Conservation (phyloP, 116 monocot genomes). For the Posidonia oceanica region DNA sequence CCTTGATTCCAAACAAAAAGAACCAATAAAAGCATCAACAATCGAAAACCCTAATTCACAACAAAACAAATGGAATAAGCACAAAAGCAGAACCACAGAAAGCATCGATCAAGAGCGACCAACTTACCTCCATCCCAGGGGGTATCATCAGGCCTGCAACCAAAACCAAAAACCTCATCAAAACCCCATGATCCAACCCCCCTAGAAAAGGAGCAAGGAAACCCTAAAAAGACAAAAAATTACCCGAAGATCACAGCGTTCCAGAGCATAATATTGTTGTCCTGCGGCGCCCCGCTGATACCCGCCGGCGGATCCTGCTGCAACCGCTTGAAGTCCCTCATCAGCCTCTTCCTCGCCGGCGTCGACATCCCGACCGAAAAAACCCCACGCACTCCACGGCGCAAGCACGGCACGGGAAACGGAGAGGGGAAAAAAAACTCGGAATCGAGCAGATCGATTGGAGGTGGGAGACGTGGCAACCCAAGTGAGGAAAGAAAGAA, state of each 20-base stretch:
- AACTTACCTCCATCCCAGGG: conserved; percentile 49
- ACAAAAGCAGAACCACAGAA: too few species aligned
- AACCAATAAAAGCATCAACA: too few species aligned
- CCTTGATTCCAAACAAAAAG: too few species aligned
- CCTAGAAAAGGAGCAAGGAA: not conserved
- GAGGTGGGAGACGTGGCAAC: too few species aligned
- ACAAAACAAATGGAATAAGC: too few species aligned
- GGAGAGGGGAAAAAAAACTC: not conserved
- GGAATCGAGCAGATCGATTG: not conserved
- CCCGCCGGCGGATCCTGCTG: conserved; percentile 83
- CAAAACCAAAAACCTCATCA: conserved; percentile 3
- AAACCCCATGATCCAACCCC: too few species aligned
- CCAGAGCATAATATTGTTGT: conserved; percentile 87
- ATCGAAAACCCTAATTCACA: too few species aligned
- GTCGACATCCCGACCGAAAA: conserved; percentile 37
- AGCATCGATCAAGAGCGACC: not conserved
- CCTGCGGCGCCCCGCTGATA: conserved; percentile 72
- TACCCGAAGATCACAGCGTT: conserved; percentile 90
- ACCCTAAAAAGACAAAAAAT: not conserved
- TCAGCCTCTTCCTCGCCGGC: conserved; percentile 69
- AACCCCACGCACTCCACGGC: too few species aligned
- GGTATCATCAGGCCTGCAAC: conserved; percentile 39
- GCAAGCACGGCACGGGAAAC: not conserved
- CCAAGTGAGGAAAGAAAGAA: too few species aligned
- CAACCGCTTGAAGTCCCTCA: conserved; percentile 79